Conservation (phyloP, 148 eudicot genomes). For the Persicaria tinctoria region DNA sequence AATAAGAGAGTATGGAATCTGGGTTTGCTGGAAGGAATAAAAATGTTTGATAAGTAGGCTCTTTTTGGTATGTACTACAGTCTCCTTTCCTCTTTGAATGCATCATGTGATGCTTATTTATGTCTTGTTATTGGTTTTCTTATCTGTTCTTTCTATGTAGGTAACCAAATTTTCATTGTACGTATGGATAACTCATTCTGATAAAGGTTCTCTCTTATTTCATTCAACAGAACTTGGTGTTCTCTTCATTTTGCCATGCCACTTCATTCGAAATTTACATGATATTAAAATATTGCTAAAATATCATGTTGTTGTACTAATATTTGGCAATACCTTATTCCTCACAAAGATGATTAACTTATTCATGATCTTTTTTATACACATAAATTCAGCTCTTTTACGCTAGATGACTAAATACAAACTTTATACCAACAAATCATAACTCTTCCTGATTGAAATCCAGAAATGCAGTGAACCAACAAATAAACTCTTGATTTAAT, state of each 20-base stretch:
- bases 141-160: not conserved
- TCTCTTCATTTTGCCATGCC: not conserved
- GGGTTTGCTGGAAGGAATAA: conserved; percentile 8
- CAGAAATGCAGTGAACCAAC: not conserved
- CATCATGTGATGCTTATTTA: not conserved
- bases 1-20: conserved; percentile 1
- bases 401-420: too few species aligned
- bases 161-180: not conserved
- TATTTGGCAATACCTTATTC: not conserved
- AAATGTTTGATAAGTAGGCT: conserved; percentile 5
- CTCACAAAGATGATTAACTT: too few species aligned
- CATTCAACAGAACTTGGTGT: not conserved
- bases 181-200: not conserved
- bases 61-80: not conserved
- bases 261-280: not conserved
- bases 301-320: not conserved
- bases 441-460: not conserved
- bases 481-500: conserved; percentile 1
- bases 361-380: not conserved
- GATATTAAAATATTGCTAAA: not conserved
- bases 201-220: not conserved
- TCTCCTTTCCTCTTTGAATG: not conserved
- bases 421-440: not conserved
- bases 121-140: not conserved
- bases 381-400: too few species aligned